A percentile compares a stretch with the other conserved stretches of the same genome.
These are phyloP conservation scores for Hypoxylon sp. DNA, from an alignment of 2,329 filamentous ascomycete species.

Conservation along the genomic window DNA sequence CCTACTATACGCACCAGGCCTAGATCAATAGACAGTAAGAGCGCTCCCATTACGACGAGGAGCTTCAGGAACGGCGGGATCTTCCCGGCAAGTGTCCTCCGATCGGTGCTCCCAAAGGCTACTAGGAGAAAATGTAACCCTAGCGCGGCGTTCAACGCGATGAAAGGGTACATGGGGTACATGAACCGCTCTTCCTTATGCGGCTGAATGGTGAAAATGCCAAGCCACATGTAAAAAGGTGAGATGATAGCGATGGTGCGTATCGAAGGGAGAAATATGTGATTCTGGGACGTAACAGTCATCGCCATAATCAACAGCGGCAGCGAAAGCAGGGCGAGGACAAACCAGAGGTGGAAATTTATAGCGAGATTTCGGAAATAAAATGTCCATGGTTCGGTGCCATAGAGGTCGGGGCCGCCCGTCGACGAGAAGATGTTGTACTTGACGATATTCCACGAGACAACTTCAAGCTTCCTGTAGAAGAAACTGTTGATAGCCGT, in stretches of 20 bases:
- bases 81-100: slow-evolving; percentile 71
- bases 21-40: slow-evolving; percentile 70
- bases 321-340: slow-evolving; percentile 76
- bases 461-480: slow-evolving; percentile 78
- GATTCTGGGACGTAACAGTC: slow-evolving; percentile 64
- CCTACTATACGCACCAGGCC: slow-evolving; percentile 78
- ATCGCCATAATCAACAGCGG: slow-evolving; percentile 81
- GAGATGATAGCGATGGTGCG: slow-evolving; percentile 79
- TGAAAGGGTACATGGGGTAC: slow-evolving; percentile 93
- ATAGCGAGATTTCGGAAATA: slow-evolving; percentile 90
- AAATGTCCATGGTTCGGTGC: slow-evolving; percentile 96
- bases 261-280: slow-evolving; percentile 73
- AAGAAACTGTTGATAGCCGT: slow-evolving; percentile 80
- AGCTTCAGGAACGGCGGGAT: slow-evolving; percentile 82
- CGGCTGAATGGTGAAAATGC: slow-evolving; percentile 88
- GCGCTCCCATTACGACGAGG: slow-evolving; percentile 62
- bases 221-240: slow-evolving; percentile 95
- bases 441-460: slow-evolving; percentile 90
- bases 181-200: slow-evolving; percentile 99
- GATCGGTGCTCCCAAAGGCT: slow-evolving; percentile 74
- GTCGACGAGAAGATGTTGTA: slow-evolving; percentile 92
- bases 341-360: slow-evolving; percentile 96
- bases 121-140: slow-evolving; percentile 81
- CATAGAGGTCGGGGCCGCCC: slow-evolving; percentile 90
- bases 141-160: slow-evolving; percentile 87